These are phyloP conservation scores for Wickerhamomyces tratensis DNA, from an alignment of 805 yeast species.

Conservation along the genomic window DNA sequence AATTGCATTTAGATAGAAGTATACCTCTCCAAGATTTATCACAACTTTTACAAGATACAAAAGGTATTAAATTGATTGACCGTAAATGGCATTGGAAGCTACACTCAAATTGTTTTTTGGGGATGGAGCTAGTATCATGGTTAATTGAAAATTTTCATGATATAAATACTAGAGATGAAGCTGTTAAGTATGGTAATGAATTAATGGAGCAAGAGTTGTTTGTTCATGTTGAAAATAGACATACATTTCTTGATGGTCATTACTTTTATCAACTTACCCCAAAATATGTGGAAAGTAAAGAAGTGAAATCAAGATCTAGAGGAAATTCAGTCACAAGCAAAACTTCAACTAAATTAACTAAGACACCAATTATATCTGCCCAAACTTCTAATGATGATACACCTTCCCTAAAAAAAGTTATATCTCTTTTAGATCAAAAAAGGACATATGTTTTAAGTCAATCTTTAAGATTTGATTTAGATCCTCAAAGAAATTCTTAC, in stretches of 20 bases:
- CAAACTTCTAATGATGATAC: conserved; percentile 1
- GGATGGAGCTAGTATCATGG: conserved; percentile 85
- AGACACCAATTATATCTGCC: conserved; percentile 11
- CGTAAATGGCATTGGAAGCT: conserved; percentile 86
- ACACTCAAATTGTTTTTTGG: conserved; percentile 72
- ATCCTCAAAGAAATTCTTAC: conserved; percentile 60
- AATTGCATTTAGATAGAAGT: conserved; percentile 32
- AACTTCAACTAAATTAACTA: conserved; percentile 5
- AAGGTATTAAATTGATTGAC: conserved; percentile 61
- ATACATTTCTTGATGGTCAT: conserved; percentile 85
- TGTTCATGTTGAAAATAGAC: conserved; percentile 75
- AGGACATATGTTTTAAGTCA: conserved; percentile 51
- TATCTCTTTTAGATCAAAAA: not conserved
- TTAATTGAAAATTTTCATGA: conserved; percentile 68
- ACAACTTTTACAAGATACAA: conserved; percentile 51
- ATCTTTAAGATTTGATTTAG: conserved; percentile 62
- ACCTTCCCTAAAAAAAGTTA: conserved; percentile 3
- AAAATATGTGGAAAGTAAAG: conserved; percentile 34
- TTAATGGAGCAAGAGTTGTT: conserved; percentile 67
- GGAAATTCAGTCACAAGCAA: conserved; percentile 5
- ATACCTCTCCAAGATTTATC: conserved; percentile 47
- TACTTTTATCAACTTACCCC: conserved; percentile 71
- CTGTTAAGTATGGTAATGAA: conserved; percentile 67
- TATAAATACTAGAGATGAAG: conserved; percentile 74
- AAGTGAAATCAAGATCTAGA: conserved; percentile 9